Evolutionary conservation across 371 early-diverging fungal genomes (phyloP).

Genomic region (Saksenaea vasiformis): DNA sequence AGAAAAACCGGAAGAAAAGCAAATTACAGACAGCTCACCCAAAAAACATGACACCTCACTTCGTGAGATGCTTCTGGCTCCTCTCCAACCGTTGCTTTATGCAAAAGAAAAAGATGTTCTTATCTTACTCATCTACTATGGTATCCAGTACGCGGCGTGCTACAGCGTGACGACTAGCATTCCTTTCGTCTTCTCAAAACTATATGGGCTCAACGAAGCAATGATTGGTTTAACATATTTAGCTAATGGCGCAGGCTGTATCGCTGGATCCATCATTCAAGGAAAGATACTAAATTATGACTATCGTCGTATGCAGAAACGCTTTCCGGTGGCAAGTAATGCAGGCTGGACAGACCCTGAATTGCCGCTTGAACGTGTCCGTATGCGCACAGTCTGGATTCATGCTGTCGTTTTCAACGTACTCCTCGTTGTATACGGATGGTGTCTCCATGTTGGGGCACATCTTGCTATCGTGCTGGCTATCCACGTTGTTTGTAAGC

Average conservation of each 20-base stretch:
- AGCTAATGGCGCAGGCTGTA: slow-evolving; percentile 28
- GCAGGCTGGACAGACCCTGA: slow-evolving; percentile 19
- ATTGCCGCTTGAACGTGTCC: slow-evolving; percentile 37
- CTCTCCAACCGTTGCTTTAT: slow-evolving; percentile 28
- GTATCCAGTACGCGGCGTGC: slow-evolving; percentile 35
- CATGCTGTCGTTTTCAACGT: slow-evolving; percentile 37
- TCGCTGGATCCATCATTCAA: slow-evolving; percentile 25
- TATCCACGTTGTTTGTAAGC: slow-evolving; percentile 38
- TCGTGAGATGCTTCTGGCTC: neutral
- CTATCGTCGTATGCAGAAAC: slow-evolving; percentile 16
- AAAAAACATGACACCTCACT: neutral
- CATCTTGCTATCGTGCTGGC: slow-evolving; percentile 28
- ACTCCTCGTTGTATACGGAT: slow-evolving; percentile 38
- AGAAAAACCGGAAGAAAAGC: neutral
- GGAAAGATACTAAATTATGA: slow-evolving; percentile 34
- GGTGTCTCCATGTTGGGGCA: slow-evolving; percentile 27
- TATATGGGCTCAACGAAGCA: slow-evolving; percentile 23
- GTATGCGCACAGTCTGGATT: slow-evolving; percentile 37
- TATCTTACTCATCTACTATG: slow-evolving; percentile 26
- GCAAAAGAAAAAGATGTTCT: slow-evolving; percentile 38
- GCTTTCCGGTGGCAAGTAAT: neutral
- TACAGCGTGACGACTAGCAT: slow-evolving; percentile 36
- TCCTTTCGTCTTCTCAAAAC: slow-evolving; percentile 19
- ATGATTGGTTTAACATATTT: slow-evolving; percentile 34
- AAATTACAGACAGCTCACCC: neutral